phyloP scores from a whole-genome alignment of 2,329 filamentous ascomycete genomes.

The Colletotrichum acutatum region DNA sequence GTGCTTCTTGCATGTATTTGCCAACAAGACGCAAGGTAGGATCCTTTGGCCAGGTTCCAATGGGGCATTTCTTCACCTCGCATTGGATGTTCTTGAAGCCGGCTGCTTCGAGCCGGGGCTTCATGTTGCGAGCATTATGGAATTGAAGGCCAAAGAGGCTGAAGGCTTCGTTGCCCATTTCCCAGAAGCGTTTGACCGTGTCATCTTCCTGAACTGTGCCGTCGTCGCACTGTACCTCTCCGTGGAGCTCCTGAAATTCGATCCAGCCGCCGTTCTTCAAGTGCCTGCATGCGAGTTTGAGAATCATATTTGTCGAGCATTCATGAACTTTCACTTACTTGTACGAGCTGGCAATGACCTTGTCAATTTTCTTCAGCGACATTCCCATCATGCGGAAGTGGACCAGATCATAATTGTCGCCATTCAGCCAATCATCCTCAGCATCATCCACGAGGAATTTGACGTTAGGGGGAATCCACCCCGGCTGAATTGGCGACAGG shows the following conservation, averaged over 20 bases:
- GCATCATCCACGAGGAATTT: constrained; percentile 41
- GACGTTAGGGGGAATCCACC: constrained; percentile 38
- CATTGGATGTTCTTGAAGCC: constrained; percentile 58
- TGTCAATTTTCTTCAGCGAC: too few relatives aligned
- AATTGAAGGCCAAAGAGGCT: constrained; percentile 46
- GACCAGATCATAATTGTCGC: background rate
- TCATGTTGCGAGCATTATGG: constrained; percentile 47
- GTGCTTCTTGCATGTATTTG: constrained; percentile 48
- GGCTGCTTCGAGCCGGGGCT: constrained; percentile 47
- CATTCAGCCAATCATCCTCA: background rate
- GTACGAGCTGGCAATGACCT: too few relatives aligned
- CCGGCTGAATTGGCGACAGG: background rate
- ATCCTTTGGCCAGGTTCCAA: constrained; percentile 57
- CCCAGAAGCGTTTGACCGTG: background rate
- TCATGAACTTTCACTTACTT: too few relatives aligned
- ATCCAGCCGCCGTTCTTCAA: background rate
- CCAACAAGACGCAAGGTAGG: constrained; percentile 53
- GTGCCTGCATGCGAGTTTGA: background rate
- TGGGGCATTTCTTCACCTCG: constrained; percentile 56
- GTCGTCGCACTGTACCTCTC: constrained; percentile 37
- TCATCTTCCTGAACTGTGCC: background rate
- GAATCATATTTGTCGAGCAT: too few relatives aligned
- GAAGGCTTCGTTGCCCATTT: background rate
- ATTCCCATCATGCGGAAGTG: too few relatives aligned
- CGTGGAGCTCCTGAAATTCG: background rate